Evolutionary conservation across 768 basidiomycete species (phyloP).

Genomic region (Lactifluus subvellereus): DNA sequence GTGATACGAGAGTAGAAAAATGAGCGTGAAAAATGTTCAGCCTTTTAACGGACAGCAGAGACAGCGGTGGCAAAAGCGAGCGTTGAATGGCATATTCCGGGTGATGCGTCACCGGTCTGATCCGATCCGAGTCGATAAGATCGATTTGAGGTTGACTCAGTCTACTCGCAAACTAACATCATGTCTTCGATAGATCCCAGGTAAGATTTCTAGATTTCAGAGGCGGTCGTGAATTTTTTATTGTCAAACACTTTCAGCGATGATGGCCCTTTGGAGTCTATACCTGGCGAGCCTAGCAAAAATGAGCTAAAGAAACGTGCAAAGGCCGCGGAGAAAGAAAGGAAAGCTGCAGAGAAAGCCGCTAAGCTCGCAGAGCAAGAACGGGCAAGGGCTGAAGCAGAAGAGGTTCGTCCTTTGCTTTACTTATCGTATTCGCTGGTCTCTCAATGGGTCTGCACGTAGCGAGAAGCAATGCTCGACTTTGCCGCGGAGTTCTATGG

Average conservation of each 20-base stretch:
- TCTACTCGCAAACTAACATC: not conserved
- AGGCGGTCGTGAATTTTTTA: not conserved
- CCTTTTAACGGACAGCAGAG: slow-evolving; percentile 1
- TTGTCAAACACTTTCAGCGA: not conserved
- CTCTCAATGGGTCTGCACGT: not conserved
- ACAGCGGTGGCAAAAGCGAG: not conserved
- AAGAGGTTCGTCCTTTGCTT: slow-evolving; percentile 42
- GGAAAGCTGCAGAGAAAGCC: slow-evolving; percentile 81
- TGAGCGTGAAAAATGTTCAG: slow-evolving; percentile 7
- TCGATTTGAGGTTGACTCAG: not conserved
- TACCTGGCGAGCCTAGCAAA: slow-evolving; percentile 60
- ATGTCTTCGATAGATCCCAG: slow-evolving; percentile 19
- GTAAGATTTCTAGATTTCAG: not conserved
- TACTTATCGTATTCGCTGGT: not conserved
- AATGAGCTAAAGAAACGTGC: slow-evolving; percentile 87
- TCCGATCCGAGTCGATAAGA: slow-evolving; percentile 15
- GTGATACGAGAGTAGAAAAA: slow-evolving; percentile 8
- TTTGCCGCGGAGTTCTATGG: slow-evolving; percentile 79
- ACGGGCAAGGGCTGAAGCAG: slow-evolving; percentile 57
- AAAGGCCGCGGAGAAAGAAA: slow-evolving; percentile 86
- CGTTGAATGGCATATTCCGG: not conserved
- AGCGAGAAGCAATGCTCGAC: slow-evolving; percentile 45
- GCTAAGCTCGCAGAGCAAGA: slow-evolving; percentile 73
- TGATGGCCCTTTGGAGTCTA: not conserved
- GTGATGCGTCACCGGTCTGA: not conserved